Conservation (phyloP, 371 early-diverging fungal genomes). For the Syncephalastrum racemosum region DNA sequence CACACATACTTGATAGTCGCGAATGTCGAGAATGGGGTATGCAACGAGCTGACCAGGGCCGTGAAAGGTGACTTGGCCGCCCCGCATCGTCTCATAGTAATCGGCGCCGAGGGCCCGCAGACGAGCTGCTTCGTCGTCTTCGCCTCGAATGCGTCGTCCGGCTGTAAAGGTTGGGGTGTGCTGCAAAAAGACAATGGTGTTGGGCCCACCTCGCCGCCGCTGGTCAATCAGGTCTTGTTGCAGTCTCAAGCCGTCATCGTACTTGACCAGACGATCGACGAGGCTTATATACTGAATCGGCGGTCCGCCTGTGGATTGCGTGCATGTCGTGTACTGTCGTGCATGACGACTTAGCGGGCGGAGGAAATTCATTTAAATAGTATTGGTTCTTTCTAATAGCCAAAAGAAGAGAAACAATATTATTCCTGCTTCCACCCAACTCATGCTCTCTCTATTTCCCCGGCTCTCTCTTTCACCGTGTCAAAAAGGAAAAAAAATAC, state of each 20-base stretch:
- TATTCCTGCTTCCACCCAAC: no score
- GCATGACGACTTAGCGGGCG: no score
- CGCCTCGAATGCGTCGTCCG: constrained; percentile 80
- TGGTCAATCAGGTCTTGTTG: constrained; percentile 54
- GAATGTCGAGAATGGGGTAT: constrained; percentile 90
- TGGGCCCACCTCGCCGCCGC: constrained; percentile 36
- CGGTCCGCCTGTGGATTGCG: no score
- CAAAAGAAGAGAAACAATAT: no score
- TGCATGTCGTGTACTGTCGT: no score
- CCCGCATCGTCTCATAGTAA: constrained; percentile 81
- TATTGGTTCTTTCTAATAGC: no score
- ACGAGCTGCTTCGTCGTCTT: constrained; percentile 54
- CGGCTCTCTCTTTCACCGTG: no score
- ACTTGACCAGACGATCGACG: constrained; percentile 35
- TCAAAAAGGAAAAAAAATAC: no score
- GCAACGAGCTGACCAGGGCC: constrained; percentile 97
- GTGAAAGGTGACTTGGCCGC: constrained; percentile 96
- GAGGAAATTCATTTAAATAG: no score
- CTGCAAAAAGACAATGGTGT: constrained; percentile 80
- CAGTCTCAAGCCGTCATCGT: constrained; percentile 54
- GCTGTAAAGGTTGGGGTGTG: constrained; percentile 91
- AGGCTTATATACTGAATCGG: constrained; percentile 21
- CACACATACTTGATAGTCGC: constrained; percentile 52
- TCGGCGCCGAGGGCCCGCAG: constrained; percentile 70
- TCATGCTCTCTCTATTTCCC: no score